These are phyloP conservation scores for Mucor indicus DNA, from an alignment of 371 early-diverging fungal genomes.

Conservation along the genomic window DNA sequence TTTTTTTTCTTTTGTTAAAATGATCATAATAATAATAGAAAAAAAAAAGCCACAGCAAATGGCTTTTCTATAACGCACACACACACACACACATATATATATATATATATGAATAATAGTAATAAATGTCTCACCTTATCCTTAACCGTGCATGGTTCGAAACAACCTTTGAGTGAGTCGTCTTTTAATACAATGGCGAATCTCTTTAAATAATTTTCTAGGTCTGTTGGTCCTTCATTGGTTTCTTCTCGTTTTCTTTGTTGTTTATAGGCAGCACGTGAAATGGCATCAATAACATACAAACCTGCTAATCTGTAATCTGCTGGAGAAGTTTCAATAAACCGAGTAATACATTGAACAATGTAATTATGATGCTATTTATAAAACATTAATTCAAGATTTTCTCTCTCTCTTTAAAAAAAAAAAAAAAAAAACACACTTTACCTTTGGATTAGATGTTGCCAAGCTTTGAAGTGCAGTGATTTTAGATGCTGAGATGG, in stretches of 20 bases:
- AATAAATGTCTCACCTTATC: conserved; percentile 41
- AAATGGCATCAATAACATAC: conserved; percentile 69
- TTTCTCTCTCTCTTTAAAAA: neutral
- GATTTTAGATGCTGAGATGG: conserved; percentile 67
- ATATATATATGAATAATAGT: conserved; percentile 3
- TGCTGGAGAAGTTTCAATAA: conserved; percentile 54
- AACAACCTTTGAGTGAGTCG: conserved; percentile 27
- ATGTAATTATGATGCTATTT: conserved; percentile 59
- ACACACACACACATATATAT: neutral
- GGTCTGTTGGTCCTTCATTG: conserved; percentile 13
- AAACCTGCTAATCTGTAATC: conserved; percentile 65
- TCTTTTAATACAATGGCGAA: conserved; percentile 40
- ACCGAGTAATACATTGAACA: conserved; percentile 49
- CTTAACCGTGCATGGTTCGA: conserved; percentile 33
- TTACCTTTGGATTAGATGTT: conserved; percentile 55
- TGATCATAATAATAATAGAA: neutral
- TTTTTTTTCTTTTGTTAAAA: neutral
- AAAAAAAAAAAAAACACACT: neutral
- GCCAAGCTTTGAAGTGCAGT: conserved; percentile 50
- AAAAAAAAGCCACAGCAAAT: neutral
- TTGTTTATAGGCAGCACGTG: conserved; percentile 45
- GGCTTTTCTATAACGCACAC: no score
- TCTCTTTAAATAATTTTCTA: conserved; percentile 34
- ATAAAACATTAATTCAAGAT: conserved; percentile 6
- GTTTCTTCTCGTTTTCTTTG: conserved; percentile 33